Evolutionary conservation across 257 asterid genomes (phyloP).

Genomic region (Forsythia viridissima): DNA sequence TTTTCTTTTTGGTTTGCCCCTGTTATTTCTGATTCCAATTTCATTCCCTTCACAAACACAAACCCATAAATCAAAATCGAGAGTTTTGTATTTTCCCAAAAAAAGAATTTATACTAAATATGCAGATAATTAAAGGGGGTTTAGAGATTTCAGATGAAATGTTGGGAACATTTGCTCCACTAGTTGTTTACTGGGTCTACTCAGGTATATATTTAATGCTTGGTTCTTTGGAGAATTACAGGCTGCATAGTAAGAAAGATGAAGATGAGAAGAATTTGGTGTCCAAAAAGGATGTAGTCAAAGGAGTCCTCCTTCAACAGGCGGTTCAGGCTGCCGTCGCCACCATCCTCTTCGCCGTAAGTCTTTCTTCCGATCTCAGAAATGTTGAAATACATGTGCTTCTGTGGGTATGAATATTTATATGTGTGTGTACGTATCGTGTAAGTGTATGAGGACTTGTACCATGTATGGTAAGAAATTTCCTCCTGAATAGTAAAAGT

Average conservation of each 20-base stretch:
- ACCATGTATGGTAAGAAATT: neutral
- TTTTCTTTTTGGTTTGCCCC: conserved; percentile 13
- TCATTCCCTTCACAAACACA: neutral
- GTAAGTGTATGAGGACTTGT: neutral
- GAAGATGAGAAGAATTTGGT: conserved; percentile 95
- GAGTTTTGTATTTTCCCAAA: neutral
- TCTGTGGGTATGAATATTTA: neutral
- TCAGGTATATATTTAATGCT: conserved; percentile 74
- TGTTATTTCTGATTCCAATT: neutral
- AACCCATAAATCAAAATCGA: conserved; percentile 11
- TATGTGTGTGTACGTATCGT: too few relatives aligned
- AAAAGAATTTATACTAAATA: conserved; percentile 8
- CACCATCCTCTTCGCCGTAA: conserved; percentile 72
- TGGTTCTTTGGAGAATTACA: conserved; percentile 64
- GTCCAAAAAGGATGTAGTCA: conserved; percentile 67
- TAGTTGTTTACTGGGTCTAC: conserved; percentile 79
- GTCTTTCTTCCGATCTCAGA: neutral
- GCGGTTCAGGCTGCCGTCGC: conserved; percentile 86
- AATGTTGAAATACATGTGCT: neutral
- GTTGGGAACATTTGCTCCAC: conserved; percentile 76
- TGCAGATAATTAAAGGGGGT: conserved; percentile 39
- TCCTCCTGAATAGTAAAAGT: neutral
- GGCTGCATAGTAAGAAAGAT: conserved; percentile 75
- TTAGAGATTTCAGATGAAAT: conserved; percentile 71
- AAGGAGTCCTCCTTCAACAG: conserved; percentile 92